These are phyloP conservation scores for Elsinoe necatrix DNA, from an alignment of 2,329 filamentous ascomycete species.

Conservation along the genomic window DNA sequence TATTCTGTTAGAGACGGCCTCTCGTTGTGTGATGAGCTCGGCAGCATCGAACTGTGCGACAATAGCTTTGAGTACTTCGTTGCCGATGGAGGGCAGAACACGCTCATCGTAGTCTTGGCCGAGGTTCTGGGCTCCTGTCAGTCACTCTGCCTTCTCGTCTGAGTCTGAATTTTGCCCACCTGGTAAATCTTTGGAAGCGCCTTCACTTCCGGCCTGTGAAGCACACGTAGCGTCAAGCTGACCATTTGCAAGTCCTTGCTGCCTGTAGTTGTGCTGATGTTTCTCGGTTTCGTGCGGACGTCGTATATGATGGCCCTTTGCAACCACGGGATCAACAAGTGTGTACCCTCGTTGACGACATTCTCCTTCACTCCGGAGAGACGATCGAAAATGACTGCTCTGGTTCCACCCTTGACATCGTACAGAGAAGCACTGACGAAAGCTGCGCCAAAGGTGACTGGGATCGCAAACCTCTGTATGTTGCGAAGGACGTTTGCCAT, in stretches of 20 bases:
- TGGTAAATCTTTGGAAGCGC: conserved; percentile 96
- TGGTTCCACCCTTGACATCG: conserved; percentile 89
- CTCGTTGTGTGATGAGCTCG: conserved; percentile 87
- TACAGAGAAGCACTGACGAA: conserved; percentile 75
- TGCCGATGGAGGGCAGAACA: conserved; percentile 46
- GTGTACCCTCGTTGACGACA: conserved; percentile 91
- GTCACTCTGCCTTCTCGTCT: background rate
- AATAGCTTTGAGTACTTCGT: conserved; percentile 48
- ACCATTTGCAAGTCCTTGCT: conserved; percentile 99
- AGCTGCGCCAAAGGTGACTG: conserved; percentile 59
- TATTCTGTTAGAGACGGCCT: conserved; percentile 93
- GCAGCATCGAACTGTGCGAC: conserved; percentile 47
- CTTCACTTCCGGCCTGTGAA: conserved; percentile 90
- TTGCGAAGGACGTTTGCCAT: conserved; percentile 47
- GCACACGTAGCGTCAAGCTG: conserved; percentile 87
- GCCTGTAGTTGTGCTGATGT: conserved; percentile 94
- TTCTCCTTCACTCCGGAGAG: conserved; percentile 83
- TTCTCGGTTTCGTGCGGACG: conserved; percentile 92
- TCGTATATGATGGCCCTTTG: conserved; percentile 93
- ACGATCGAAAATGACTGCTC: conserved; percentile 97
- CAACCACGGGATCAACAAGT: conserved; percentile 93
- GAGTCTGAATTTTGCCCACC: conserved; percentile 46
- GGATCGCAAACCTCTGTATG: conserved; percentile 63
- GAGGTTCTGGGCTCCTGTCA: conserved; percentile 58
- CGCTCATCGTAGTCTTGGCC: conserved; percentile 89